phyloP scores from a whole-genome alignment of 192 early-diverging fungal genomes.

The Backusella sp. region DNA sequence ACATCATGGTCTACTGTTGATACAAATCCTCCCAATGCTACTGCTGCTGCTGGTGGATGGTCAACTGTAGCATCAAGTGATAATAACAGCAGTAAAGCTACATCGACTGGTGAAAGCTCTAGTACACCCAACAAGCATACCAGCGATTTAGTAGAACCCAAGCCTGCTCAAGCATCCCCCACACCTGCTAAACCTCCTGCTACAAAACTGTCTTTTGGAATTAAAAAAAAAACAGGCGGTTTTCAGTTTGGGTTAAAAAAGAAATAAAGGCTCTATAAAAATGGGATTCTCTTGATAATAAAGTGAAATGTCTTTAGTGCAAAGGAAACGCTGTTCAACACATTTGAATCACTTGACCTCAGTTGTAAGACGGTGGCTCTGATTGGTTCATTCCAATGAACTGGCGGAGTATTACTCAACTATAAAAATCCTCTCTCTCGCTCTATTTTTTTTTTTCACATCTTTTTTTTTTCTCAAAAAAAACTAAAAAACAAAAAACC shows the following conservation, averaged over 20 bases:
- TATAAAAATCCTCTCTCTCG: no score
- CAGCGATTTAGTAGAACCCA: not conserved
- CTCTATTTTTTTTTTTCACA: no score
- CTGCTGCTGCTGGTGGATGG: not conserved
- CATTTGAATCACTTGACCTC: no score
- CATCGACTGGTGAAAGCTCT: not conserved
- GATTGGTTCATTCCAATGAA: no score
- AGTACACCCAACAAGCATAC: not conserved
- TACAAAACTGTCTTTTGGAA: constrained; percentile 25
- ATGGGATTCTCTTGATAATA: no score
- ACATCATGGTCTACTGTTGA: not conserved
- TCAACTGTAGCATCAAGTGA: not conserved
- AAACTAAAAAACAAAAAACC: no score
- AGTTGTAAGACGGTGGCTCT: no score
- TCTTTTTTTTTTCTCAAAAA: not conserved
- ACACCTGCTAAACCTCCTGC: not conserved
- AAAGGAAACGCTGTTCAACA: no score
- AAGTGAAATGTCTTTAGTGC: no score
- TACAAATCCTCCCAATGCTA: no score
- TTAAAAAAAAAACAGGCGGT: constrained; percentile 18
- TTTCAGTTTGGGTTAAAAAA: constrained; percentile 31
- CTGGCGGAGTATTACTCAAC: no score
- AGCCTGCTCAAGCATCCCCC: not conserved
- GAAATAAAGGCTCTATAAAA: not conserved
- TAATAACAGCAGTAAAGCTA: not conserved